Conservation (phyloP, 176 grass and related monocot genomes). For the Raddia guianensis region DNA sequence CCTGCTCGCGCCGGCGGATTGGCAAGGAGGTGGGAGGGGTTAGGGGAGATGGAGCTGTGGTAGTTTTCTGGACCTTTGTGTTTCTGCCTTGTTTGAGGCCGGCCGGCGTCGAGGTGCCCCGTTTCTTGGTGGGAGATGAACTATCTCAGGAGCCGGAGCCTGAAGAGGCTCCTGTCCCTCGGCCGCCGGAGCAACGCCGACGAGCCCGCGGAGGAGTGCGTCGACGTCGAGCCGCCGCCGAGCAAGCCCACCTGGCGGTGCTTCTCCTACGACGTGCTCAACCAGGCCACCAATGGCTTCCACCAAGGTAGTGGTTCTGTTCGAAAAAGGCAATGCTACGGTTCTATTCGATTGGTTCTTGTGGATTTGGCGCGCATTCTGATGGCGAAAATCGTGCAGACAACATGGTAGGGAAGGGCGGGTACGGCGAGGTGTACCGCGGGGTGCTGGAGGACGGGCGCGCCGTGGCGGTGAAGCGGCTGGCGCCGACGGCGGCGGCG, state of each 20-base stretch:
- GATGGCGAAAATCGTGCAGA: constrained; percentile 25
- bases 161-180: constrained; percentile 66
- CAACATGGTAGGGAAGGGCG: constrained; percentile 81
- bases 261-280: constrained; percentile 72
- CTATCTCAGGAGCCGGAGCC: constrained; percentile 67
- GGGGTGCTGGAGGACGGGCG: constrained; percentile 62
- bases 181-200: constrained; percentile 53
- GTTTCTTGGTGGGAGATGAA: constrained; percentile 17
- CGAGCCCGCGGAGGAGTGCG: constrained; percentile 39
- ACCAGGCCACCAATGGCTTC: constrained; percentile 67
- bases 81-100: background rate
- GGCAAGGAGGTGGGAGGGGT: background rate
- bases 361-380: background rate
- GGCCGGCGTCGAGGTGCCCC: no score
- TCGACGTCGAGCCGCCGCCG: constrained; percentile 16
- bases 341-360: background rate
- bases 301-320: constrained; percentile 53
- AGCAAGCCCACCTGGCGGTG: constrained; percentile 70
- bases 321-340: background rate
- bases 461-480: constrained; percentile 74
- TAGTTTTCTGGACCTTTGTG: background rate
- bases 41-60: background rate
- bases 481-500: constrained; percentile 47
- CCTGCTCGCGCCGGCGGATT: background rate
- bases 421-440: constrained; percentile 89